These are phyloP conservation scores for Candida tammaniensis DNA, from an alignment of 805 yeast species.

Conservation along the genomic window DNA sequence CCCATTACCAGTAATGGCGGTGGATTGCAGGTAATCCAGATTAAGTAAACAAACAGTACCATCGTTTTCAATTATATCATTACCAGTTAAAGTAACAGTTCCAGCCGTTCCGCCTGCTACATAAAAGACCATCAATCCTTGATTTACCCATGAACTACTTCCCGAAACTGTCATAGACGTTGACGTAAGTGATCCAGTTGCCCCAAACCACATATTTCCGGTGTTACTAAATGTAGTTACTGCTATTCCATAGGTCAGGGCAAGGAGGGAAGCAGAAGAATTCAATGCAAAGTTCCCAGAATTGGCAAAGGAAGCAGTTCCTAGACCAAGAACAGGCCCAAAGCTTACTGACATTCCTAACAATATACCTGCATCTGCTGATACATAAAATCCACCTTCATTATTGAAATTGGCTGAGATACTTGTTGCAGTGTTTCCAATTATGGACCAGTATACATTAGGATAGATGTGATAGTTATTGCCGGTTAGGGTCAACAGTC, in stretches of 20 bases:
- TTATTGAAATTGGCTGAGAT: slow-evolving; percentile 9
- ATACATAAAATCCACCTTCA: slow-evolving; percentile 13
- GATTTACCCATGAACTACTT: slow-evolving; percentile 16
- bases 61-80: slow-evolving; percentile 15
- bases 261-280: slow-evolving; percentile 15
- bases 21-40: slow-evolving; percentile 13
- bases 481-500: slow-evolving; percentile 15
- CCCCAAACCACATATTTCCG: slow-evolving; percentile 24
- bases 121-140: slow-evolving; percentile 18
- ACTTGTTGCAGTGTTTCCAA: no score
- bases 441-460: slow-evolving; percentile 17
- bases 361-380: slow-evolving; percentile 1
- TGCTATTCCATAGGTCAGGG: slow-evolving; percentile 18
- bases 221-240: slow-evolving; percentile 18
- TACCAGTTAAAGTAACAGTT: slow-evolving; percentile 11
- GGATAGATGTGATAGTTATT: slow-evolving; percentile 18
- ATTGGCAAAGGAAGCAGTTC: slow-evolving; percentile 11
- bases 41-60: slow-evolving; percentile 24
- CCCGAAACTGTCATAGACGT: slow-evolving; percentile 14
- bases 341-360: slow-evolving; percentile 6
- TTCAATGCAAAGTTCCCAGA: slow-evolving; percentile 24
- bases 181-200: slow-evolving; percentile 17
- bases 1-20: slow-evolving; percentile 16
- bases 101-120: slow-evolving; percentile 10
- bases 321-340: no score